These are phyloP conservation scores for Mucor piriformis DNA, from an alignment of 371 early-diverging fungal genomes.

Conservation along the genomic window DNA sequence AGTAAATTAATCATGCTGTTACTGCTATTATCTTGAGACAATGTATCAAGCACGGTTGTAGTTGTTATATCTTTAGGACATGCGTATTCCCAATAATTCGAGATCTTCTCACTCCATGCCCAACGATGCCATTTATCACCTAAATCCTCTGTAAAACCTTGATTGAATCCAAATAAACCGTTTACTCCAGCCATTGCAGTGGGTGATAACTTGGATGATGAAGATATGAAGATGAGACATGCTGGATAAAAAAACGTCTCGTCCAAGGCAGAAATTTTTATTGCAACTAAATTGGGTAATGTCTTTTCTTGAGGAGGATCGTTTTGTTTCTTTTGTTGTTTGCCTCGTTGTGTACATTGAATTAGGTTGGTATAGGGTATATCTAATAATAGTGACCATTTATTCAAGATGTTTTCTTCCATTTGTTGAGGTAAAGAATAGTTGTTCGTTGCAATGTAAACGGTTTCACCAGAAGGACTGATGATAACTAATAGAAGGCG, in stretches of 20 bases:
- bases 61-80: slow-evolving; percentile 14
- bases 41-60: slow-evolving; percentile 11
- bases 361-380: slow-evolving; percentile 29
- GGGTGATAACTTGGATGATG: slow-evolving; percentile 30
- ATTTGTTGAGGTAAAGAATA: slow-evolving; percentile 22
- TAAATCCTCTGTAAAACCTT: slow-evolving; percentile 44
- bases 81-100: slow-evolving; percentile 24
- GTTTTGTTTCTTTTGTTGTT: background rate
- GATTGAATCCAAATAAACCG: slow-evolving; percentile 35
- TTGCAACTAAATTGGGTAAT: slow-evolving; percentile 18
- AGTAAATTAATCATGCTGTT: slow-evolving; percentile 13
- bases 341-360: background rate
- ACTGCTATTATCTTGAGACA: slow-evolving; percentile 4
- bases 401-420: slow-evolving; percentile 27
- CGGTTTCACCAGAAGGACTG: slow-evolving; percentile 41
- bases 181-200: slow-evolving; percentile 37
- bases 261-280: slow-evolving; percentile 4
- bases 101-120: slow-evolving; percentile 35
- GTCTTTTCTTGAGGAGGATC: background rate
- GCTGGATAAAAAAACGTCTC: slow-evolving; percentile 25
- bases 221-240: slow-evolving; percentile 35
- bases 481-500: slow-evolving; percentile 30
- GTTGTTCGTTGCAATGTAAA: slow-evolving; percentile 18
- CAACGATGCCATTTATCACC: slow-evolving; percentile 47
- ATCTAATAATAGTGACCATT: slow-evolving; percentile 41